A percentile compares a stretch with the other conserved stretches of the same genome.
Conservation (phyloP, 129 eudicot genomes). For the Ambrosia trifida region DNA sequence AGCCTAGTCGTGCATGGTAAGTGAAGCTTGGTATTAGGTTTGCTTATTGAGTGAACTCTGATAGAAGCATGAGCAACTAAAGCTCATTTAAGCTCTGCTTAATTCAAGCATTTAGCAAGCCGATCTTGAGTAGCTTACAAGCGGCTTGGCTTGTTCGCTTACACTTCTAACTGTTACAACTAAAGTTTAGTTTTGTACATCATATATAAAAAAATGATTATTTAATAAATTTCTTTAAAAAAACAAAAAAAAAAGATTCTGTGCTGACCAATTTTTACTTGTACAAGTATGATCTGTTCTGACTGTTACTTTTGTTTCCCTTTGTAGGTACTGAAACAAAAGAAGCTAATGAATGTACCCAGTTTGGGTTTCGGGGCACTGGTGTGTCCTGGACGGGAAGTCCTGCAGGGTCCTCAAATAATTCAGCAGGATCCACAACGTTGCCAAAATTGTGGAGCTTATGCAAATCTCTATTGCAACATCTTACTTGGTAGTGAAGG, state of each 20-base stretch:
- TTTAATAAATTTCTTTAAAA: background rate
- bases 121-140: too few species aligned
- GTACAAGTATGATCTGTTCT: background rate
- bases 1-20: too few species aligned
- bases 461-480: constrained; percentile 81
- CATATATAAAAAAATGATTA: background rate
- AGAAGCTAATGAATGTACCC: constrained; percentile 71
- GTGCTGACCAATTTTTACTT: background rate
- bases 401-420: constrained; percentile 79
- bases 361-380: constrained; percentile 92
- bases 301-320: background rate
- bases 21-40: too few species aligned
- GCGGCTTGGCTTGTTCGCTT: too few species aligned
- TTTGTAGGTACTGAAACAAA: constrained; percentile 70
- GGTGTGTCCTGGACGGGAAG: constrained; percentile 78
- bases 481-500: constrained; percentile 86
- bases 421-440: constrained; percentile 90
- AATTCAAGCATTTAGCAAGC: too few species aligned
- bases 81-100: too few species aligned
- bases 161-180: too few species aligned
- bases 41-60: too few species aligned
- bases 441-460: constrained; percentile 89
- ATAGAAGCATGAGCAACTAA: too few species aligned
- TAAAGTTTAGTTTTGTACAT: background rate
- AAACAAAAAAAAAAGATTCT: background rate